phyloP scores from a whole-genome alignment of 1,139 yeast genomes.

The Suhomyces panamericanus region DNA sequence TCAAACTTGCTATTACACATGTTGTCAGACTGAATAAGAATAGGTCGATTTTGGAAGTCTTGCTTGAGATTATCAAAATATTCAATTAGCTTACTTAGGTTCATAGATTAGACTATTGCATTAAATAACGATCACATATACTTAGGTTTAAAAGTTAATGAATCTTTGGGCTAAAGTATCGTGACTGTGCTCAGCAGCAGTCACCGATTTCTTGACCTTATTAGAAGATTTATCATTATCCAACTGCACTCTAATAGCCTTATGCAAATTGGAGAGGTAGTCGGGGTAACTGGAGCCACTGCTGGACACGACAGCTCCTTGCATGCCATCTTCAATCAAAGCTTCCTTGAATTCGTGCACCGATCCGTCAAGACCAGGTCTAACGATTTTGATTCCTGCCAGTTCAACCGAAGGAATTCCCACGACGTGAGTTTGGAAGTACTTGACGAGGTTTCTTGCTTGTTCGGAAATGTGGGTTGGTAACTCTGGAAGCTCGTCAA shows the following conservation, averaged over 20 bases:
- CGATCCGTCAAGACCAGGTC: constrained; percentile 66
- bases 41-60: constrained; percentile 20
- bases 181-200: constrained; percentile 27
- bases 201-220: constrained; percentile 33
- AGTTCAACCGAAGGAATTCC: constrained; percentile 32
- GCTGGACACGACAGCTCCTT: constrained; percentile 28
- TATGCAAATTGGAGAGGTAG: constrained; percentile 61
- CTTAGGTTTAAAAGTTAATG: constrained; percentile 28
- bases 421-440: constrained; percentile 45
- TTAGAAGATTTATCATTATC: constrained; percentile 45
- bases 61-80: constrained; percentile 24
- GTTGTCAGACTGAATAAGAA: constrained; percentile 18
- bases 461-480: constrained; percentile 71
- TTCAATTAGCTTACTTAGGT: constrained; percentile 5
- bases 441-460: constrained; percentile 59
- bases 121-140: constrained; percentile 14
- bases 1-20: constrained; percentile 23
- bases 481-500: constrained; percentile 67
- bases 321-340: constrained; percentile 68
- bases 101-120: neutral
- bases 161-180: constrained; percentile 43
- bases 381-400: constrained; percentile 57
- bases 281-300: constrained; percentile 60
- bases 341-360: constrained; percentile 58
- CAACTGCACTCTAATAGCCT: constrained; percentile 54